Evolutionary conservation across 805 yeast genomes (phyloP), one percentile per base, ranked within the genome.

Genomic region (Myxozyma geophila): DNA sequence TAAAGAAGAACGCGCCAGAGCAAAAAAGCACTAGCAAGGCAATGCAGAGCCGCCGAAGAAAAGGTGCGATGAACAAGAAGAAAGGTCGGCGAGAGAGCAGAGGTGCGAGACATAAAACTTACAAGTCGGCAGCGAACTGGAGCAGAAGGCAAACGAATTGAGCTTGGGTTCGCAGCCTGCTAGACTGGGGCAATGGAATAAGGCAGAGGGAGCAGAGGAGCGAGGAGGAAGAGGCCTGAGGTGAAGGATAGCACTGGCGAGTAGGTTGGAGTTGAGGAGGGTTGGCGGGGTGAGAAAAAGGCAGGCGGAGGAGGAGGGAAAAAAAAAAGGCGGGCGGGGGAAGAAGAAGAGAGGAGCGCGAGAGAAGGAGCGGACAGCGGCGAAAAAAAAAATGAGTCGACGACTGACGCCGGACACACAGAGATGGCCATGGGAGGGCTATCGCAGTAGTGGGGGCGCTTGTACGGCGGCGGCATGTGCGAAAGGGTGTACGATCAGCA

Each of bases 351-450:
- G 39, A 17, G 8, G 23, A 43, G 58, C n/a, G 51, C 13, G 37
- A 37, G 28, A 46, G 28, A 50, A 35, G 28, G 41, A 40, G 61
- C 37, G 52, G 53, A 19, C 48, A 15, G 43, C 33, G 49, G 54
- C 48, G 39, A 50, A 54, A 60, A 60, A 60, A 60, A 54, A 48
- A 17, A 33, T 37, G 55, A 50, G 55, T 50, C 55, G 54, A 41
- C 7, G 41, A 35, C 15, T 23, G 23, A 44, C 13, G 37, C 13
- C n/a, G 15, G 39, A 19, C n/a, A 23, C 37, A 35, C 10, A 28
- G 56, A 28, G 35, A 33, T 10, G 51, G 44, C 15, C 7, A 35
- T 52, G 35, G 50, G n/a, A n/a, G 43, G 19, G 49, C 47, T 55
- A 55, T 55, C 59, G 59, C 52, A 55, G 44, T 41, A 13, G 28